Conservation (phyloP, 306 rosid species). For the Castanea mollissima region DNA sequence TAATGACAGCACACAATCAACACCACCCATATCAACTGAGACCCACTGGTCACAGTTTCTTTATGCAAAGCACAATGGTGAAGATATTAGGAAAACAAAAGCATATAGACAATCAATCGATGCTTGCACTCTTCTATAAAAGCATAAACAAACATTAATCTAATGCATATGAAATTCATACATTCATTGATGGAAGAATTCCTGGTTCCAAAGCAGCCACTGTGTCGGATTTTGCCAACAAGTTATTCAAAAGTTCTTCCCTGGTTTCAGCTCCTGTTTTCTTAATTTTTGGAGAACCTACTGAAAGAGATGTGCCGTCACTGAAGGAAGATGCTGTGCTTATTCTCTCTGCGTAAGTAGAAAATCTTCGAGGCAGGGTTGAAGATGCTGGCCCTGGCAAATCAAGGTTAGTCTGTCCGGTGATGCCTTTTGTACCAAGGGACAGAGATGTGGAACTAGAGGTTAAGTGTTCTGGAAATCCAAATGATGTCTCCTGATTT, state of each 20-base stretch:
- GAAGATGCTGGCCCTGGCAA: constrained; percentile 49
- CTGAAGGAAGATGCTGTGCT: constrained; percentile 68
- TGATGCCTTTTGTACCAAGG: constrained; percentile 52
- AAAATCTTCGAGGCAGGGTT: constrained; percentile 60
- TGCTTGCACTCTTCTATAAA: constrained; percentile 11
- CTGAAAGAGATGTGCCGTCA: constrained; percentile 61
- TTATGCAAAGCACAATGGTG: constrained; percentile 7
- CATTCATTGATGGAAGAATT: constrained; percentile 52
- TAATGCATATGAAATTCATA: constrained; percentile 39
- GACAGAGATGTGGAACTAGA: constrained; percentile 52
- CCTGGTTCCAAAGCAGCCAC: constrained; percentile 52
- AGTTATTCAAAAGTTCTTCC: constrained; percentile 75
- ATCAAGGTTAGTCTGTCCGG: constrained; percentile 64
- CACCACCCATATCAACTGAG: constrained; percentile 13
- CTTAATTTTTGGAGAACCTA: constrained; percentile 85
- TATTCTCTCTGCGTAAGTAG: constrained; percentile 92
- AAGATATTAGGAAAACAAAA: constrained; percentile 4
- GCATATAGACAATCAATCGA: background rate
- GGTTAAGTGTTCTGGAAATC: constrained; percentile 52
- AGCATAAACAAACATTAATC: constrained; percentile 7
- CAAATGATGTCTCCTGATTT: constrained; percentile 64
- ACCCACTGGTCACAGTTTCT: background rate
- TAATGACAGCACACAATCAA: background rate
- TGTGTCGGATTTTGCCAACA: constrained; percentile 61
- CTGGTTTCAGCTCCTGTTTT: constrained; percentile 87